phyloP scores from a whole-genome alignment of 148 eudicot species.

The Nepenthes gracilis region DNA sequence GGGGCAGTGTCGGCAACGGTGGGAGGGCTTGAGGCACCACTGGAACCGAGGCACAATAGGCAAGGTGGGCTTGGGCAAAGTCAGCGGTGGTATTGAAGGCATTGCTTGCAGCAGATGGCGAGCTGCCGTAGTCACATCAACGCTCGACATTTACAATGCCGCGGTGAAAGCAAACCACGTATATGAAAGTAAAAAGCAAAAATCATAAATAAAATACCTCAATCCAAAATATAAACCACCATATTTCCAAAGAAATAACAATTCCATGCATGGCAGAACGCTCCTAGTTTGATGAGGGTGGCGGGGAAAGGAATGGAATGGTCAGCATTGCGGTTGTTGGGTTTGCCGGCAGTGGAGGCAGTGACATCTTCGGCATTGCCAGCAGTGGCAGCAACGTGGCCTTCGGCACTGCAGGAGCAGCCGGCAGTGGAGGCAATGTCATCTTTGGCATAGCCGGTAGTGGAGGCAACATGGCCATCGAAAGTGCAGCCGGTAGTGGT shows the following conservation, averaged over 20 bases:
- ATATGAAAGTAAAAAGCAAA: too few relatives aligned
- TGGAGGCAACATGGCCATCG: background rate
- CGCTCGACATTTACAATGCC: constrained; percentile 8
- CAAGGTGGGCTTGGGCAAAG: background rate
- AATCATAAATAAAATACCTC: too few relatives aligned
- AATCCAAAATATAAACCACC: too few relatives aligned
- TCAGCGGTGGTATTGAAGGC: constrained; percentile 2
- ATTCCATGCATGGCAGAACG: background rate
- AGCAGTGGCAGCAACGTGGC: background rate
- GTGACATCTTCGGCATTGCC: too few relatives aligned
- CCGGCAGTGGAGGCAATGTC: constrained; percentile 4
- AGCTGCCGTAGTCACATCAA: constrained; percentile 1
- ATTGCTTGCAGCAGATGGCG: constrained; percentile 7
- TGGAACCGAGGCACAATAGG: background rate
- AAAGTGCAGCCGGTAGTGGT: too few relatives aligned
- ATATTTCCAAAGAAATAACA: too few relatives aligned
- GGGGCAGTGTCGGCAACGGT: background rate
- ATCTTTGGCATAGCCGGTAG: constrained; percentile 5
- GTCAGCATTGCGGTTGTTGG: too few relatives aligned
- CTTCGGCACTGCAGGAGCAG: too few relatives aligned
- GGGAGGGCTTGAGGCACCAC: constrained; percentile 4
- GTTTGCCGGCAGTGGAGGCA: too few relatives aligned
- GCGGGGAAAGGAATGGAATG: constrained; percentile 8
- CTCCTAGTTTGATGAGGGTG: constrained; percentile 11
- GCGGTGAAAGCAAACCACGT: too few relatives aligned